Base-by-base conservation (phyloP, 352 stramenopile genomes). In the Globisporangium lucens region DNA sequence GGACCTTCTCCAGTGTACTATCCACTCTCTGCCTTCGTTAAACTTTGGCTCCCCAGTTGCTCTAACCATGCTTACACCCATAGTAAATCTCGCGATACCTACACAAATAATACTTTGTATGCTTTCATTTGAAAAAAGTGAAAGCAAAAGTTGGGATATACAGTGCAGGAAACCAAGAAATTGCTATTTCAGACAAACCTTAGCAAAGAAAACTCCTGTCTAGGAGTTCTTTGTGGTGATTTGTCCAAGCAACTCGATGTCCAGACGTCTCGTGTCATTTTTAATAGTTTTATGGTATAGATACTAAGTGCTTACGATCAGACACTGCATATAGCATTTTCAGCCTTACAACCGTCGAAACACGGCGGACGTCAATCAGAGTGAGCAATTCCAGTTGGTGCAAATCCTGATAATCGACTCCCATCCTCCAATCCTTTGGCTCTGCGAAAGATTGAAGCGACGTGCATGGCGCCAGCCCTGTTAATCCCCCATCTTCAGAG, bases 341-440 rank as follows among this genome's bases (percentile, higher is more conserved):
- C 13, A 22, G 2, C 17, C 9, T 9, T 51, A 12, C 43, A 51
- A 22, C 17, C 7, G 17, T 10, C 43, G 15, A 51, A 55, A 55
- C 47, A 30, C 47, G 47, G 10, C n/a, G 47, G 9, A 55, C 22
- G 22, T 22, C 17, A 22, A 22, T 12, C 43, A 22, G 4, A 1
- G 15, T 9, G 15, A 22, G 15, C 6, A 7, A 51, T 51, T 51
- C 10, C 47, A 30, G 47, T 30, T 13, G 47, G n/a, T 30, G 47
- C 47, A 55, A 55, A 55, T 55, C 47, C 47, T 55, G 47, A 55
- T 13, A 55, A 55, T 30, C 22, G 10, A 22, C n/a, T 55, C 47
- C 22, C 22, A 29, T 29, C n/a, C 47, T 55, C 47, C 22, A n/a
- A 55, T 55, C 47, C 47, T 30, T 15, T 29, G n/a, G 3, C n/a